Evolutionary conservation across 2,329 filamentous ascomycete genomes (phyloP), one percentile per base, ranked within the genome.

Genomic region (Simplicillium aogashimaense): DNA sequence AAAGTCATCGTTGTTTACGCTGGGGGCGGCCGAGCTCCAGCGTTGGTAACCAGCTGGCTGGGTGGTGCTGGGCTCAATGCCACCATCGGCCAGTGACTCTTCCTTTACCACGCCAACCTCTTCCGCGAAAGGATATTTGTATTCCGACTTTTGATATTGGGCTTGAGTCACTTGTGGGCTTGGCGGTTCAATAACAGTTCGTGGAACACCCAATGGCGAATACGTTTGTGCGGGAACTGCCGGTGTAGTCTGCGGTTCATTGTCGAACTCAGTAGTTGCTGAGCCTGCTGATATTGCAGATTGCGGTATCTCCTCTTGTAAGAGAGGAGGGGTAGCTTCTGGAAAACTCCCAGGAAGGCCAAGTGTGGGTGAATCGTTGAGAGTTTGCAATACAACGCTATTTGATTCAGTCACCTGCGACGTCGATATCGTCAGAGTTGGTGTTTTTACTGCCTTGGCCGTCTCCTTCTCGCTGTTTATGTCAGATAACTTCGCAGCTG

Each of bases 251-350:
- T 87, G 83, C 16, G 78, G 70, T 49, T 87, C 83, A n/a, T 69
- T 71, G 48, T 88, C 84, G 48, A 87, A 84, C 50, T 85, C 79
- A 0, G 82, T 86, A 7, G 71, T 71, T 33, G 70, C 70, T n/a
- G 78, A 81, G 6, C 61, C 63, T 36, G 62, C 63, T 6, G 82
- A 83, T 12, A 76, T 54, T 3, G 79, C 74, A 13, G 81, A 82
- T 28, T 58, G 59, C 2, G 77, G 78, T 28, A 64, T 60, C 34
- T 74, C 65, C 25, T 77, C 69, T 11, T 58, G 53, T 15, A 62
- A 60, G 9, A 56, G 46, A 2, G 57, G 53, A 35, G 62, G 61
- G 17, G 52, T 65, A 31, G 57, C 48, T 20, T 59, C 56, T 39
- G 74, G 70, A 53, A 83, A 78, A 50, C 72, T 72, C 9, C 80